A percentile compares a stretch with the other conserved stretches of the same genome.
These are phyloP conservation scores for Colletotrichum sp. DNA, from an alignment of 2,329 filamentous ascomycete species.

Conservation along the genomic window DNA sequence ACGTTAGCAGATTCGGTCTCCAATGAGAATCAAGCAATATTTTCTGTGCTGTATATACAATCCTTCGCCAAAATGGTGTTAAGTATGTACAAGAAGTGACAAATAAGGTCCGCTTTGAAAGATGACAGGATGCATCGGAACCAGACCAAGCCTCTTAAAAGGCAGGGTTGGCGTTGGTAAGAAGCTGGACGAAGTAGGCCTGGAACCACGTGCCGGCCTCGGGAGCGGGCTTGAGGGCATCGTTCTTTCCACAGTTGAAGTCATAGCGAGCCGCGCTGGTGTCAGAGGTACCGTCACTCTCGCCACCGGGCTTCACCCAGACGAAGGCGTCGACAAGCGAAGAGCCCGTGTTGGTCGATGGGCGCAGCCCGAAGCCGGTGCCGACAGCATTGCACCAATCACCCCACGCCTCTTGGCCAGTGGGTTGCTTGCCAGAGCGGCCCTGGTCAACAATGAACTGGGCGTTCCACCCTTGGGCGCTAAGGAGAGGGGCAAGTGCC, in stretches of 20 bases:
- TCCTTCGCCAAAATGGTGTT: not conserved
- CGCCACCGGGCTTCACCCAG: constrained; percentile 73
- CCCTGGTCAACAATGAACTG: constrained; percentile 57
- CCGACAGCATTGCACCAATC: constrained; percentile 72
- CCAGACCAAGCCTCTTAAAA: constrained; percentile 33
- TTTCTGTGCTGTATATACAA: not conserved
- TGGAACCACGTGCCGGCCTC: constrained; percentile 75
- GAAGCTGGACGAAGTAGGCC: constrained; percentile 62
- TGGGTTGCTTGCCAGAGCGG: constrained; percentile 58
- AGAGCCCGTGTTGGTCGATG: constrained; percentile 65
- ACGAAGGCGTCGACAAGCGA: constrained; percentile 68
- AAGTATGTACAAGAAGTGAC: not conserved
- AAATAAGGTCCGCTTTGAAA: not conserved
- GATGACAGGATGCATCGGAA: not conserved
- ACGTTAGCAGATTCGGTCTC: not conserved
- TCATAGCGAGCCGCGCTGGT: constrained; percentile 56
- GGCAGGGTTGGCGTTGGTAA: constrained; percentile 59
- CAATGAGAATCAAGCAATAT: not conserved
- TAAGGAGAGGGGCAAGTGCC: constrained; percentile 70
- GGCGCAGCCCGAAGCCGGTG: constrained; percentile 69
- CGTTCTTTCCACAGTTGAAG: constrained; percentile 56
- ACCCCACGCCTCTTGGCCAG: constrained; percentile 65
- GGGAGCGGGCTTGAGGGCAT: constrained; percentile 67
- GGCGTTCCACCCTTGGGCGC: constrained; percentile 47
- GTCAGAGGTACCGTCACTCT: constrained; percentile 58